A percentile compares a stretch with the other conserved stretches of the same genome.
These are phyloP conservation scores for Skeletonema potamos DNA, from an alignment of 108 stramenopile species.

Conservation along the genomic window DNA sequence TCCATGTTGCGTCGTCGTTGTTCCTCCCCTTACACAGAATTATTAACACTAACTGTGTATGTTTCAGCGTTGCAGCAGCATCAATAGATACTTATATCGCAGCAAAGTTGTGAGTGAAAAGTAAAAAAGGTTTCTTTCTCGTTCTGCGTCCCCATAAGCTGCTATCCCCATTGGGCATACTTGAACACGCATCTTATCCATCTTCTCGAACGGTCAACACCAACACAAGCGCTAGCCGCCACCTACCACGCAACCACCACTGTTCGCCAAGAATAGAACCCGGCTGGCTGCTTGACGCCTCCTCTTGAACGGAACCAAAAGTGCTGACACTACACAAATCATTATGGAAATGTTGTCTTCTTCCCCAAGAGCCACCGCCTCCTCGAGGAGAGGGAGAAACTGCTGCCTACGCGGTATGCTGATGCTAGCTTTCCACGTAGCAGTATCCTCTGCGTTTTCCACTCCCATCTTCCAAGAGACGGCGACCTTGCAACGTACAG, in stretches of 20 bases:
- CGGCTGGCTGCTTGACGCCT: not conserved
- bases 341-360: not conserved
- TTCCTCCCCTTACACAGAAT: not conserved
- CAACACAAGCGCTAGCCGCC: too few species aligned
- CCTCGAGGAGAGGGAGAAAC: not conserved
- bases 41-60: too few species aligned
- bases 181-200: not conserved
- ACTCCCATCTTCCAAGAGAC: constrained; percentile 65
- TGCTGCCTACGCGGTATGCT: constrained; percentile 16
- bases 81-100: too few species aligned
- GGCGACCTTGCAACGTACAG: constrained; percentile 49
- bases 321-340: not conserved
- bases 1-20: not conserved
- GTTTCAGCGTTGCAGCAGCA: too few species aligned
- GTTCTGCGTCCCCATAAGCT: too few species aligned
- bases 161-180: not conserved
- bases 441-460: constrained; percentile 45
- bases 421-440: constrained; percentile 4
- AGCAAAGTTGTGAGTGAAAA: too few species aligned
- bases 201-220: not conserved
- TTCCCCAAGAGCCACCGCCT: not conserved
- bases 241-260: not conserved
- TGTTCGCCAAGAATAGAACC: not conserved
- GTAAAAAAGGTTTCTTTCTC: too few species aligned
- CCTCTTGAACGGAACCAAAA: not conserved